These are phyloP conservation scores for Mycena venus DNA, from an alignment of 768 basidiomycete species.

Conservation along the genomic window DNA sequence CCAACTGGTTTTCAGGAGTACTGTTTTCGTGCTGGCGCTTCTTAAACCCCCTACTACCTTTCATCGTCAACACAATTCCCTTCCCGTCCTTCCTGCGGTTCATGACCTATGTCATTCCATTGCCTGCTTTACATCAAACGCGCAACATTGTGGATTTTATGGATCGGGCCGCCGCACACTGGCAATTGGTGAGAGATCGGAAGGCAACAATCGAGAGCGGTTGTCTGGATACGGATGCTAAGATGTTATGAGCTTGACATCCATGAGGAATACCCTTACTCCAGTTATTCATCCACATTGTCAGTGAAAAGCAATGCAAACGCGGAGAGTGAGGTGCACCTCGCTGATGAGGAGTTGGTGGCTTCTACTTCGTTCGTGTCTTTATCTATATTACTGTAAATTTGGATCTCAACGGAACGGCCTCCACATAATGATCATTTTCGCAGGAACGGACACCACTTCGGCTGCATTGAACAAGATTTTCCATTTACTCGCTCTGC, in stretches of 20 bases:
- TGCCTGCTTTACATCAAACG: neutral
- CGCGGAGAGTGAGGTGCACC: neutral
- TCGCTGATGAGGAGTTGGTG: neutral
- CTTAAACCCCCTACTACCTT: neutral
- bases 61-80: neutral
- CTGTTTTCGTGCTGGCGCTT: no score
- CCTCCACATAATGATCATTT: neutral
- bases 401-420: neutral
- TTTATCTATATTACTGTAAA: neutral
- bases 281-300: no score
- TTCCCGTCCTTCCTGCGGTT: neutral
- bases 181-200: neutral
- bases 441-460: slow-evolving; percentile 4
- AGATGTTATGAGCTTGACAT: slow-evolving; percentile 14
- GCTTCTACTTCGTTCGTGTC: neutral
- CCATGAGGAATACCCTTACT: neutral
- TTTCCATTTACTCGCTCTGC: neutral
- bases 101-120: neutral
- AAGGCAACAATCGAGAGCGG: neutral
- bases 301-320: neutral
- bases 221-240: neutral
- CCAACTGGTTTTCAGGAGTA: no score
- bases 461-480: neutral
- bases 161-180: neutral
- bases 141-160: neutral